Evolutionary conservation across 2,329 filamentous ascomycete genomes (phyloP), one percentile per base, ranked within the genome.

Genomic region (Tolypocladium sp.): DNA sequence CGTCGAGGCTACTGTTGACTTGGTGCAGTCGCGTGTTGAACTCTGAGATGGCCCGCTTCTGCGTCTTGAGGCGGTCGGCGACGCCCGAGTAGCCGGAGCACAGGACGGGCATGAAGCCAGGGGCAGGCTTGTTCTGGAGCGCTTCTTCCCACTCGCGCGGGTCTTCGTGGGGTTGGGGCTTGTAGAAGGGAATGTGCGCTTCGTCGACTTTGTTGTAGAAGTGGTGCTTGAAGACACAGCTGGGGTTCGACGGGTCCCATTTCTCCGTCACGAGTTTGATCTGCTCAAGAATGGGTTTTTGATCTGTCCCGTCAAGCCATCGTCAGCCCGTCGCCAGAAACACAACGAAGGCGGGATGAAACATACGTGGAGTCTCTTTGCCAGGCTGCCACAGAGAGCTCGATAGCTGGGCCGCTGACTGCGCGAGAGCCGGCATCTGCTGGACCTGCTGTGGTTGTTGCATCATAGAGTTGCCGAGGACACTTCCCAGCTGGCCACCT

Each of bases 171-270:
- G 85, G 77, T 20, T 83, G 79, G 2, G 89, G 89, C 63, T 86
- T 83, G 73, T 89, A 92, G 72, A 89, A 92, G 13, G 89, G 89
- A n/a, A 88, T 86, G 69, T 83, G 82, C 57, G 84, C 82, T 67
- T 89, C 84, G 63, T 89, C 86, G 63, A 92, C 89, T 64, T 90
- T 86, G 75, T 94, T 94, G 80, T 94, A 95, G 72, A 94, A 91
- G 77, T 93, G 93, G 69, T 89, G 80, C 72, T 91, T 89, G 76
- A 94, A 91, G 35, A 83, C 84, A 66, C 89, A 92, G 69, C 84
- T 85, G 27, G 84, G 80, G 70, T 80, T 82, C 33, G 79, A 73
- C 1, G 89, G 86, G 62, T 89, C 81, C 90, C 90, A 94, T 75
- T 92, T 92, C 61, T 84, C 79, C 57, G 84, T 77, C 46, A 94